Base-by-base conservation (phyloP, 495 filamentous ascomycete species). In the Penicillium silybi region DNA sequence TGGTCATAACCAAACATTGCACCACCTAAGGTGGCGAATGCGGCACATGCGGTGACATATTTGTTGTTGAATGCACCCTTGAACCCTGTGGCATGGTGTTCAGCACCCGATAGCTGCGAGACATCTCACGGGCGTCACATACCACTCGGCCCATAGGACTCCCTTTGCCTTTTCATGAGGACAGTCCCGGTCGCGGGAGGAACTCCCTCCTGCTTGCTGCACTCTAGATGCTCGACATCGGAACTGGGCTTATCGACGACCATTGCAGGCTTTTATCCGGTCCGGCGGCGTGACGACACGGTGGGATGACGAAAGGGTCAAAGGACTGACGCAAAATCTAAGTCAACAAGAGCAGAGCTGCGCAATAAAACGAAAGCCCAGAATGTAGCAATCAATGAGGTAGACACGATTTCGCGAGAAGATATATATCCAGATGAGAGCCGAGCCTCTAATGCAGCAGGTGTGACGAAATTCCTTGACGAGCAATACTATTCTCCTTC, bases 11-110 rank as follows among this genome's bases (percentile, higher is more conserved):
- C 27, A 32, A 32, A 32, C 16, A 77, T 57, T 20, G 78, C 54
- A 37, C 79, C 79, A 19, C 79, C 78, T 6, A 80, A 51, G 0
- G 78, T 73, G 10, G 75, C 66, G 52, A 78, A 77, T 3, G 68
- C 67, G 6, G 79, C 78, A 42, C 74, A 79, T 10, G 73, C 39
- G 13, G 70, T 56, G 26, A 79, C 75, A 63, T 75, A 80, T 16
- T 62, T 64, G 50, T 71, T 75, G 13, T 64, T 63, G 20, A 77
- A 64, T 8, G 80, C 44, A 29, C 76, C 76, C 34, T 39, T 47
- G 18, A 79, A 64, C 10, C 78, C 65, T 50, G 26, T 32, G 18
- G 5, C 19, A 15, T 22, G 40, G 27, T 32, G 11, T 32, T 32
- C 27, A 32, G 27, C 27, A 32, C 27, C 27, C 27, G 27, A 11